Evolutionary conservation across 1,284 basidiomycete species (phyloP).

Genomic region (Cutaneotrichosporon cyanovorans): DNA sequence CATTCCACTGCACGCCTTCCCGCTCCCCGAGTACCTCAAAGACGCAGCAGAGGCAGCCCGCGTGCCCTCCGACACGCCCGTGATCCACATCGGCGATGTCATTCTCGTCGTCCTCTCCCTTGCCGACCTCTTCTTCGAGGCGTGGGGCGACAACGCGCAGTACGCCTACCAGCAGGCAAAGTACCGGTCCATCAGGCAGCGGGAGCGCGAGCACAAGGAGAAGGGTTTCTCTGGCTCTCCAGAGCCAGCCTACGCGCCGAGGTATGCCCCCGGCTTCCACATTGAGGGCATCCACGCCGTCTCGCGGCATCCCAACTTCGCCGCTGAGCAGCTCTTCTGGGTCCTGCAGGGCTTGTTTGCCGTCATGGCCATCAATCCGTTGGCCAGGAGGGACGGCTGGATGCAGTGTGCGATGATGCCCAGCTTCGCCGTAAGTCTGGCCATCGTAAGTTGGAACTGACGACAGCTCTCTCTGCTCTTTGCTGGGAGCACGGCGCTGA

Average conservation of each 20-base stretch:
- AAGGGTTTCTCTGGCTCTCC: too few relatives aligned
- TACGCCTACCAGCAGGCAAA: slow-evolving; percentile 75
- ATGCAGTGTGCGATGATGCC: background rate
- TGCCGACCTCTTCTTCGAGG: slow-evolving; percentile 60
- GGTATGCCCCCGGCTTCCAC: slow-evolving; percentile 65
- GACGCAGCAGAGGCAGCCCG: slow-evolving; percentile 38
- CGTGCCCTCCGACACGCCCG: slow-evolving; percentile 25
- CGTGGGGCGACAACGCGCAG: slow-evolving; percentile 83
- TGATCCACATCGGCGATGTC: slow-evolving; percentile 58
- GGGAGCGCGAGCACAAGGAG: slow-evolving; percentile 21
- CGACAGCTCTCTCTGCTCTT: slow-evolving; percentile 54
- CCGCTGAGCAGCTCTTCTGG: slow-evolving; percentile 85
- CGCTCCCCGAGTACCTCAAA: background rate
- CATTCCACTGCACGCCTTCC: background rate
- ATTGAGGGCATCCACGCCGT: slow-evolving; percentile 78
- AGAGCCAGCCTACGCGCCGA: slow-evolving; percentile 33
- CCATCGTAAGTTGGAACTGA: slow-evolving; percentile 45
- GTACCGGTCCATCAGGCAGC: slow-evolving; percentile 44
- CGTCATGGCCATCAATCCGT: slow-evolving; percentile 30
- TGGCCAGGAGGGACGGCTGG: background rate
- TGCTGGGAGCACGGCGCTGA: slow-evolving; percentile 64
- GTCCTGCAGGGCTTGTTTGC: slow-evolving; percentile 49
- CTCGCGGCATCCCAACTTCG: slow-evolving; percentile 83
- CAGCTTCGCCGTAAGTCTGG: background rate
- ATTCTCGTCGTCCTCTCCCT: slow-evolving; percentile 51